phyloP scores from a whole-genome alignment of 129 eudicot genomes.

The Mikania micrantha region DNA sequence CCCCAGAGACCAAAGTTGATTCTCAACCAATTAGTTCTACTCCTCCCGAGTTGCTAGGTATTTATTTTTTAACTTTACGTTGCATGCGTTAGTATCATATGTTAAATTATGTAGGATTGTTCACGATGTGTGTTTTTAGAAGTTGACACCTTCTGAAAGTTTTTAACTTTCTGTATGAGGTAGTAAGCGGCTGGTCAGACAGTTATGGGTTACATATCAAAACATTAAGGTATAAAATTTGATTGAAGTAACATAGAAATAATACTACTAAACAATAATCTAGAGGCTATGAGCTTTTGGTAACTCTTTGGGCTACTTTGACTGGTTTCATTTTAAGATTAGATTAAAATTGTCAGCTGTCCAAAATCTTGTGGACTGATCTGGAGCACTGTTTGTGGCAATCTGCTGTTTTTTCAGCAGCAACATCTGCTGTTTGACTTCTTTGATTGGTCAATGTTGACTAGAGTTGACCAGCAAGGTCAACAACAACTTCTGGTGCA shows the following conservation, averaged over 20 bases:
- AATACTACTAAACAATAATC: background rate
- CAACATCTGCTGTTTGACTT: too few species aligned
- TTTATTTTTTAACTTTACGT: background rate
- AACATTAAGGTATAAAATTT: background rate
- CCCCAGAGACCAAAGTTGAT: conserved; percentile 36
- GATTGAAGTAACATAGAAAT: background rate
- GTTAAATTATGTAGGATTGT: background rate
- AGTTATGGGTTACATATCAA: background rate
- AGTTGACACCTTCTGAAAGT: background rate
- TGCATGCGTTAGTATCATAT: background rate
- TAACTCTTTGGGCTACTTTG: background rate
- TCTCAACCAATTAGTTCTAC: conserved; percentile 52
- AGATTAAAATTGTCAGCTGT: too few species aligned
- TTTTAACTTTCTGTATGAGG: background rate
- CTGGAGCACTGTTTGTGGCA: too few species aligned
- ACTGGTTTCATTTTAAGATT: background rate
- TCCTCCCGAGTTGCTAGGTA: conserved; percentile 68
- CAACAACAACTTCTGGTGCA: too few species aligned
- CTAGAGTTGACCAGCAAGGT: too few species aligned
- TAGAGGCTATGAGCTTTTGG: background rate
- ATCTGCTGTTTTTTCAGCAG: too few species aligned
- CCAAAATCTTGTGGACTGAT: too few species aligned
- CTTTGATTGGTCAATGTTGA: too few species aligned
- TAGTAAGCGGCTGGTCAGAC: background rate
- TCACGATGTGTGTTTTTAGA: background rate